Percentiles rank a stretch among this genome's conserved stretches.
Evolutionary conservation across 345 rosid genomes (phyloP).

Genomic region (Brassica juncea): DNA sequence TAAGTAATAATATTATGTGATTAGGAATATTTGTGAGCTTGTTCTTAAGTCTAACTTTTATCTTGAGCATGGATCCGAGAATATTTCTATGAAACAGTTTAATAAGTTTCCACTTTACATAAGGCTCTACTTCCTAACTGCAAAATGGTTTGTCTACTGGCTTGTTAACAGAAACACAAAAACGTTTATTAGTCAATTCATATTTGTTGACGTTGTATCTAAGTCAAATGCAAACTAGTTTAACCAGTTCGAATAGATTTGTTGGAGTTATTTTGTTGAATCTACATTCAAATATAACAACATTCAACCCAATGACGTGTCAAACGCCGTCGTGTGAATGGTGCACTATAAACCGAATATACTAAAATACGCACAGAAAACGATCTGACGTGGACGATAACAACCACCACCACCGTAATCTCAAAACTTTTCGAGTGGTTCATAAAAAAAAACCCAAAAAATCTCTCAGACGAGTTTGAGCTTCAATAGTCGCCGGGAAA

Average conservation of each 20-base stretch:
- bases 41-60: neutral
- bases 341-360: constrained; percentile 4
- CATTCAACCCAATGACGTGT: neutral
- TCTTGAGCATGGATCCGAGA: neutral
- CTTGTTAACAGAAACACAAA: too few species aligned
- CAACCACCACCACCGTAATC: constrained; percentile 33
- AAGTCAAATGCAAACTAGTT: too few species aligned
- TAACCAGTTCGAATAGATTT: too few species aligned
- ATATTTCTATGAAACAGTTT: too few species aligned
- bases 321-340: constrained; percentile 15
- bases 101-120: neutral
- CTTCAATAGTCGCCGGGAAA: constrained; percentile 16
- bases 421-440: constrained; percentile 38
- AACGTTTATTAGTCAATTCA: too few species aligned
- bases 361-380: constrained; percentile 22
- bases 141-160: neutral
- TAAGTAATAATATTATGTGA: neutral
- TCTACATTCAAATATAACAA: too few species aligned
- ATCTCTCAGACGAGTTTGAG: constrained; percentile 1
- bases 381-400: constrained; percentile 35
- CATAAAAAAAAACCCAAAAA: constrained; percentile 14
- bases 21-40: neutral
- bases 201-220: too few species aligned
- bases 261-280: too few species aligned
- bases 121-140: neutral